These are phyloP conservation scores for Musa schizocarpa DNA, from an alignment of 176 grass and related monocot genomes.

Conservation along the genomic window DNA sequence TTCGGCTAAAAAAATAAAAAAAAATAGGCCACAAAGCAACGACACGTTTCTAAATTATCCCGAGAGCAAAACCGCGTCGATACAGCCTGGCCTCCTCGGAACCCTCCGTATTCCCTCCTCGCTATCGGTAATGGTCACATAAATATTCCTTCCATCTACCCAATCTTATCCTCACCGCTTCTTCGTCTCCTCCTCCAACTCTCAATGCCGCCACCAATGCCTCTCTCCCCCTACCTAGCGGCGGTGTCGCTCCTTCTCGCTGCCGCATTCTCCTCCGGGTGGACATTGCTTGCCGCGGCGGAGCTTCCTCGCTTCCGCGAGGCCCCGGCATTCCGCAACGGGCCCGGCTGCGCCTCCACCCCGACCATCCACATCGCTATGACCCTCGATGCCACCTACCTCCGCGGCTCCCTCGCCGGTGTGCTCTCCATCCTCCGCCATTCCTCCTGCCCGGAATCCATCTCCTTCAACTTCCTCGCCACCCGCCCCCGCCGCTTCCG, in stretches of 20 bases:
- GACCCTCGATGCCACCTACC: constrained; percentile 91
- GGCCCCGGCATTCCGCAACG: constrained; percentile 89
- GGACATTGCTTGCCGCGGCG: not conserved
- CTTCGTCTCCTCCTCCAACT: not conserved
- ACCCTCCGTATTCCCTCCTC: not conserved
- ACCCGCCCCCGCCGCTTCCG: constrained; percentile 64
- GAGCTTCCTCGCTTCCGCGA: constrained; percentile 74
- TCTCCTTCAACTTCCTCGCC: constrained; percentile 79
- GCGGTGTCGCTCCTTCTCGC: constrained; percentile 13
- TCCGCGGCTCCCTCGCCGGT: constrained; percentile 82
- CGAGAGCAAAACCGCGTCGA: too few species aligned
- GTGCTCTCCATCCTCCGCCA: constrained; percentile 91
- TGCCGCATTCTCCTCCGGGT: constrained; percentile 5
- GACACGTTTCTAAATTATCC: too few species aligned
- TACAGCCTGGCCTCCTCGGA: too few species aligned
- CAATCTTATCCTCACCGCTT: not conserved
- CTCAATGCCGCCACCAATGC: not conserved
- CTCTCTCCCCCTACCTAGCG: constrained; percentile 2
- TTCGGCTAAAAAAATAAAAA: too few species aligned
- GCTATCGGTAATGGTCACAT: not conserved
- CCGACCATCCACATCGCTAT: constrained; percentile 89
- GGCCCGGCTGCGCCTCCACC: constrained; percentile 38
- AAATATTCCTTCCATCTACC: not conserved
- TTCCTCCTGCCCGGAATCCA: constrained; percentile 85
- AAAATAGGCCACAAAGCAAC: too few species aligned